These are phyloP conservation scores for Dictyophora rubrovolvata DNA, from an alignment of 768 basidiomycete species.

Conservation along the genomic window DNA sequence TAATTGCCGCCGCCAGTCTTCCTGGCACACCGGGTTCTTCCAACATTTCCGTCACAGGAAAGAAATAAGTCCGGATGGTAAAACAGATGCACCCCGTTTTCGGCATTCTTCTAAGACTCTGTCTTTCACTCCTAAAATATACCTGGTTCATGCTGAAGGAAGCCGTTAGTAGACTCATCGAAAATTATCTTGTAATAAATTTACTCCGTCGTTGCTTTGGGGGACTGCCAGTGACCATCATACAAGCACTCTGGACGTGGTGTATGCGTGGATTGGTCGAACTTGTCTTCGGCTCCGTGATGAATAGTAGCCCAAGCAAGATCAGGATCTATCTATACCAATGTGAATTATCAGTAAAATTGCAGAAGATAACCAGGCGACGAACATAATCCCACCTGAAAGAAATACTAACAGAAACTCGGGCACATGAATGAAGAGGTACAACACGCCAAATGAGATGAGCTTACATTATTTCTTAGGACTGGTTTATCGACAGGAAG, in stretches of 20 bases:
- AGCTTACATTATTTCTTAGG: constrained; percentile 44
- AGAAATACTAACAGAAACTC: constrained; percentile 11
- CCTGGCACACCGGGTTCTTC: constrained; percentile 50
- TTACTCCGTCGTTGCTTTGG: constrained; percentile 5
- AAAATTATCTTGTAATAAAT: background rate
- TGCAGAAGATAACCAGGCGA: background rate
- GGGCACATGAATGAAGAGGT: background rate
- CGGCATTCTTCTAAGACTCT: constrained; percentile 56
- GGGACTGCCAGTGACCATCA: constrained; percentile 4
- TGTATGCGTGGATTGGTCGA: constrained; percentile 16
- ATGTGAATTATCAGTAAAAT: background rate
- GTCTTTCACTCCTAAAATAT: constrained; percentile 48
- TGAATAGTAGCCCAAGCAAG: constrained; percentile 7
- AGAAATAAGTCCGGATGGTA: constrained; percentile 57
- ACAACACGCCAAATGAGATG: background rate
- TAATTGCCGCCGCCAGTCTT: constrained; percentile 51
- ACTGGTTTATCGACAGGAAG: constrained; percentile 61
- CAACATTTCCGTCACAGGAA: constrained; percentile 41
- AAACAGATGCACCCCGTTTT: constrained; percentile 57
- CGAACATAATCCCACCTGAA: constrained; percentile 1
- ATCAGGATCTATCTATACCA: constrained; percentile 5
- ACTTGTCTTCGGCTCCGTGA: constrained; percentile 42
- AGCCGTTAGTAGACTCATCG: background rate
- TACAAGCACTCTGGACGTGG: constrained; percentile 1
- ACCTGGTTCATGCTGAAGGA: constrained; percentile 5